A percentile compares a stretch with the other conserved stretches of the same genome.
Conservation (phyloP, 2,329 filamentous ascomycete species). For the Xylaria hypoxylon region DNA sequence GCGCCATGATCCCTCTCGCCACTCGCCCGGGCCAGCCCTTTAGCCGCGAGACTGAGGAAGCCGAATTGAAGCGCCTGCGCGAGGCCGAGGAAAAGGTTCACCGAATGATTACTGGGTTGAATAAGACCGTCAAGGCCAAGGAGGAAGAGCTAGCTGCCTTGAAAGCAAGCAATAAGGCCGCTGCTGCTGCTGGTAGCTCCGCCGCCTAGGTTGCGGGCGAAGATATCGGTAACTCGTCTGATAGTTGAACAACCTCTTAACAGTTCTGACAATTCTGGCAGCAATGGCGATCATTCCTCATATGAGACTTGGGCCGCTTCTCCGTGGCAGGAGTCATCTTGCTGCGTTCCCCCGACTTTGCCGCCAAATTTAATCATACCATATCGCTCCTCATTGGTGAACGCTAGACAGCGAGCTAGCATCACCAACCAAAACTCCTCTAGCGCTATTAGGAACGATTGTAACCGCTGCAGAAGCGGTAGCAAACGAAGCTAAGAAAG, state of each 20-base stretch:
- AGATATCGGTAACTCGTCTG: constrained; percentile 6
- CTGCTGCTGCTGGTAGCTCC: constrained; percentile 30
- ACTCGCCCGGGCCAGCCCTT: constrained; percentile 78
- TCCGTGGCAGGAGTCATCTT: too few species aligned
- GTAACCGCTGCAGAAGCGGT: neutral
- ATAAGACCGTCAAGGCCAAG: constrained; percentile 72
- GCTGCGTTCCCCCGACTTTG: neutral
- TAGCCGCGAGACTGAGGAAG: constrained; percentile 75
- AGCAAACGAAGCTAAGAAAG: neutral
- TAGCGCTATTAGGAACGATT: neutral
- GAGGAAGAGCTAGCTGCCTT: constrained; percentile 70
- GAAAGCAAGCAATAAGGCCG: constrained; percentile 68
- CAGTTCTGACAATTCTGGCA: neutral
- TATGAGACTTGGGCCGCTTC: neutral
- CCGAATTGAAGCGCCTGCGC: constrained; percentile 69
- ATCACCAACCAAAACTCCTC: neutral
- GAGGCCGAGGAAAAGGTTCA: constrained; percentile 74
- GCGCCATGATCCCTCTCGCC: constrained; percentile 78
- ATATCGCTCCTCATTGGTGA: neutral
- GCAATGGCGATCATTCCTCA: neutral
- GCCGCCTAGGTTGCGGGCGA: constrained; percentile 41
- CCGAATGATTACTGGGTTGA: constrained; percentile 69
- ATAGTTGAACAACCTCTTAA: neutral
- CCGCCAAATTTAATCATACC: neutral
- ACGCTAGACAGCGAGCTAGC: neutral